Conservation (phyloP, 257 asterid genomes). For the Solanum pennellii region DNA sequence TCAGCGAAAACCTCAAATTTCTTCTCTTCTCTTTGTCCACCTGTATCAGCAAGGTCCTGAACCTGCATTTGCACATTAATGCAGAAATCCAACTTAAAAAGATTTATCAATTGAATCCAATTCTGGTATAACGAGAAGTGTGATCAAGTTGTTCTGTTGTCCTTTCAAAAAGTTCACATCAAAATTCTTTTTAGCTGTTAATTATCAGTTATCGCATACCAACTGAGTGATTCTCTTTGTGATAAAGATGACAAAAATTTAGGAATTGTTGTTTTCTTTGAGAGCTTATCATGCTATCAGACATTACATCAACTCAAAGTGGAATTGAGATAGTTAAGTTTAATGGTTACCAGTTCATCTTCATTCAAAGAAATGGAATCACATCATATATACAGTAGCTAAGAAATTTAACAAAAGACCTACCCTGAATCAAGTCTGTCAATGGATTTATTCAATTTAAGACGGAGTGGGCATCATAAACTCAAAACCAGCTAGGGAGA, state of each 20-base stretch:
- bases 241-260: not conserved
- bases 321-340: not conserved
- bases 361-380: not conserved
- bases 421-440: not conserved
- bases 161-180: not conserved
- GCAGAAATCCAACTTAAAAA: not conserved
- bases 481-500: not conserved
- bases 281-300: not conserved
- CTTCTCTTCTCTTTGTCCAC: slow-evolving; percentile 16
- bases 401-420: not conserved
- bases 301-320: not conserved
- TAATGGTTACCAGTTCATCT: not conserved
- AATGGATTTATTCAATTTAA: not conserved
- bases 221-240: not conserved
- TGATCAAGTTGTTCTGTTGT: not conserved
- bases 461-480: not conserved
- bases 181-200: not conserved
- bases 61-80: slow-evolving; percentile 22
- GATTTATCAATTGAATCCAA: not conserved
- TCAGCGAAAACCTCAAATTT: slow-evolving; percentile 10
- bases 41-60: slow-evolving; percentile 12
- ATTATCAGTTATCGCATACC: not conserved
- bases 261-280: not conserved
- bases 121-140: not conserved
- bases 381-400: not conserved